Evolutionary conservation across 139 green algal species (phyloP), one percentile per base, ranked within the genome.

Genomic region (Mesotaenium endlicherianum): DNA sequence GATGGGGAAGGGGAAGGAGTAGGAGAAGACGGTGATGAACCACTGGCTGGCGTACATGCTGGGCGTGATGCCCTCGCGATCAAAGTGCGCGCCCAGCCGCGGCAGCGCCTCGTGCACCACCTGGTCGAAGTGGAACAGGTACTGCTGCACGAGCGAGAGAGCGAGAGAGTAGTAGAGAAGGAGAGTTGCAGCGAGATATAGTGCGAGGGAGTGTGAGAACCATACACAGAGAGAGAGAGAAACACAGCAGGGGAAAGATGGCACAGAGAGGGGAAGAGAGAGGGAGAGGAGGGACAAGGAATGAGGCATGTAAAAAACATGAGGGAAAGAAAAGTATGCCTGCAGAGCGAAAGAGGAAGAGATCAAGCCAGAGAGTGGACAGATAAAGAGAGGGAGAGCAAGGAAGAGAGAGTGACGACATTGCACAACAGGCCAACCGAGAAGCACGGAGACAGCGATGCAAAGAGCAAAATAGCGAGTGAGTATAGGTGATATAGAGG

Each of bases 1-100:
- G 84, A 94, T 90, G 41, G 88, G 79, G 70, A 97, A 95, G 16
- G 93, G 94, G 76, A 97, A 86, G 31, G 77, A 91, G 89, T 97
- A 97, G 5, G 92, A 87, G 84, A 94, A 97, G 2, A 95, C 78
- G 30, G 94, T 97, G 83, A 95, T 94, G 90, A 97, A 97, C 94
- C 94, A 97, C 87, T 96, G 92, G 31, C 86, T 92, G 81, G 88
- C 92, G 81, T 91, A 97, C 92, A 97, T 94, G 72, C 58, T 89
- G 0, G 85, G 60, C 0, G 49, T 44, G 44, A 90, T 49, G 0
- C 44, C 38, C 81, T 90, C 85, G 1, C 39, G 36, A 20, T 68
- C 72, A n/a, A 97, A 55, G 80, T 93, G 91, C 2, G 40, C 47
- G 0, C 71, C 85, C 70, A 97, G 85, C 39, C 47, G 70, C 0